These are phyloP conservation scores for Anisodus acutangulus DNA, from an alignment of 257 asterid genomes.

Conservation along the genomic window DNA sequence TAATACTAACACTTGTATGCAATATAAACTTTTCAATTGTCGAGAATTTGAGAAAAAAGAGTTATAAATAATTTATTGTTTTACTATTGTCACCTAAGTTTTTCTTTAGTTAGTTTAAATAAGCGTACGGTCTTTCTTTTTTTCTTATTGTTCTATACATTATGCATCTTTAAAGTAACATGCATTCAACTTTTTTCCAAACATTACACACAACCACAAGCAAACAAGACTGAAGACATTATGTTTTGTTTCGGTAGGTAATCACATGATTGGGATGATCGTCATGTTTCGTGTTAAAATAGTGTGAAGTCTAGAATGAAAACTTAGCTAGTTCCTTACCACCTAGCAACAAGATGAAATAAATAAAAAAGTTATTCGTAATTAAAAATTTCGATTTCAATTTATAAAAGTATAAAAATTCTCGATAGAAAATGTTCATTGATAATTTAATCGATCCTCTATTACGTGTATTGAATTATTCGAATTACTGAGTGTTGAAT, in stretches of 20 bases:
- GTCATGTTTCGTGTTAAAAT: neutral
- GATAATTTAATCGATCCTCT: neutral
- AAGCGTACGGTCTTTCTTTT: too few species aligned
- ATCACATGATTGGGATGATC: constrained; percentile 24
- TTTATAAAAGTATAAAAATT: neutral
- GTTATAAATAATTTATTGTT: too few species aligned
- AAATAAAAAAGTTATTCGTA: neutral
- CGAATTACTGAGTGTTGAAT: too few species aligned
- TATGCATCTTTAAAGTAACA: neutral
- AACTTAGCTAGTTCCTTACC: neutral
- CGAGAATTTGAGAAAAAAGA: too few species aligned
- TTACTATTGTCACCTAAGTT: neutral
- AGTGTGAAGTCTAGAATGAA: neutral
- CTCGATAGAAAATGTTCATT: neutral
- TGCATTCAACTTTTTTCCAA: neutral
- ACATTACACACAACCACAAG: neutral
- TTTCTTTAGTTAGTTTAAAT: neutral
- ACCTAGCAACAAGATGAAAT: neutral
- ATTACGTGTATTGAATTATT: too few species aligned
- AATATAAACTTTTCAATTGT: too few species aligned
- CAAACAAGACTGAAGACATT: neutral
- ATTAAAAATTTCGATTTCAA: neutral
- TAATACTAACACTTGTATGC: too few species aligned
- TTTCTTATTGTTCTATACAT: neutral
- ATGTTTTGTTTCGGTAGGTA: neutral